Conservation (phyloP, 805 yeast species). For the Starmera amethionina region DNA sequence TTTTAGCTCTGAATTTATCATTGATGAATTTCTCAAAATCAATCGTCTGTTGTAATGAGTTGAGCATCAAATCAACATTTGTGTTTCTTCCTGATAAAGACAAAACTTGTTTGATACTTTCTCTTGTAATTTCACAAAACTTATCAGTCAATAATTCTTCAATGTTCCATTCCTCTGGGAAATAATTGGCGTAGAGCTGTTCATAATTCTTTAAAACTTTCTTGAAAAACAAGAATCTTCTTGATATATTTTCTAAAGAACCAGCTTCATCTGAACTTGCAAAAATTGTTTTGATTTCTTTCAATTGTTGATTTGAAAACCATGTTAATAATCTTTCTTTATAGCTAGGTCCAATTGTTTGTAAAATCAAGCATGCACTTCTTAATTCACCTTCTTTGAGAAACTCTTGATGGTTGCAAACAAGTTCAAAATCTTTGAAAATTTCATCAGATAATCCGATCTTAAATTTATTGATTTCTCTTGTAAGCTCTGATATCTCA, state of each 20-base stretch:
- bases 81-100: constrained; percentile 29
- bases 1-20: constrained; percentile 36
- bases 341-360: constrained; percentile 47
- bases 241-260: constrained; percentile 71
- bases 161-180: constrained; percentile 69
- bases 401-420: constrained; percentile 23
- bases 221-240: constrained; percentile 77
- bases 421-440: constrained; percentile 59
- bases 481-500: constrained; percentile 60
- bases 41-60: constrained; percentile 62
- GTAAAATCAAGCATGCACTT: constrained; percentile 68
- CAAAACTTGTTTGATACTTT: constrained; percentile 51
- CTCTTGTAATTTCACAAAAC: constrained; percentile 62
- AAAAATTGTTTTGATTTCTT: constrained; percentile 71
- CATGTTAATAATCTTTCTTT: constrained; percentile 55
- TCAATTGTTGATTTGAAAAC: constrained; percentile 61
- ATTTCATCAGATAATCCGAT: constrained; percentile 57
- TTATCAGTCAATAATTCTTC: constrained; percentile 45
- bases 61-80: constrained; percentile 57
- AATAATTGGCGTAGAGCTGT: constrained; percentile 38
- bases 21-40: constrained; percentile 76
- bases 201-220: constrained; percentile 55
- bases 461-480: constrained; percentile 49
- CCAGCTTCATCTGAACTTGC: constrained; percentile 87
- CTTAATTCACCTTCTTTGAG: constrained; percentile 22